These are phyloP conservation scores for Rhodotorula toruloides DNA, from an alignment of 768 basidiomycete genomes.

Conservation along the genomic window DNA sequence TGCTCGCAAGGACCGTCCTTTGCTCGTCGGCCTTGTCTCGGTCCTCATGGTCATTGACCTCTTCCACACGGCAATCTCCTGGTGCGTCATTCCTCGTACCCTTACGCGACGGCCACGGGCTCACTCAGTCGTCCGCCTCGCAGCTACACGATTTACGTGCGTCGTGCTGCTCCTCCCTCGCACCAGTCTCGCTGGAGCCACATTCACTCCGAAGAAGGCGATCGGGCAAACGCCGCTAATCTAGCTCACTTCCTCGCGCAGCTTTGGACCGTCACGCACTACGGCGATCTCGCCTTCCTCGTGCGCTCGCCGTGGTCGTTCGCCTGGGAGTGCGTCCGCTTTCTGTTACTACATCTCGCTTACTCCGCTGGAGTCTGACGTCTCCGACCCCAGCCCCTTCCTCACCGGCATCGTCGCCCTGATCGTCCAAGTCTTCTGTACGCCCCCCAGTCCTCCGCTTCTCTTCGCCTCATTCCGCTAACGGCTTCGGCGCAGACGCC, in stretches of 20 bases:
- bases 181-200: no score
- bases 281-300: constrained; percentile 8
- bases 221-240: background rate
- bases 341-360: no score
- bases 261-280: constrained; percentile 18
- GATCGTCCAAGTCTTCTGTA: constrained; percentile 11
- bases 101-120: background rate
- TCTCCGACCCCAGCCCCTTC: background rate
- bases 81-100: background rate
- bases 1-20: background rate
- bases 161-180: background rate
- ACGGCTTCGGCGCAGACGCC: background rate
- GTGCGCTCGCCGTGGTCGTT: constrained; percentile 5
- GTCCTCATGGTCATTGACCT: constrained; percentile 8
- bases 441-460: no score
- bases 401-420: constrained; percentile 17
- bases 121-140: background rate
- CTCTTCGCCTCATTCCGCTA: background rate
- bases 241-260: background rate
- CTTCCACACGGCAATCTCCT: constrained; percentile 12
- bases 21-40: background rate
- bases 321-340: constrained; percentile 2
- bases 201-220: no score
- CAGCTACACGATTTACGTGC: constrained; percentile 24
- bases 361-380: background rate